phyloP scores from a whole-genome alignment of 768 basidiomycete species.

The Lepiota venenata region DNA sequence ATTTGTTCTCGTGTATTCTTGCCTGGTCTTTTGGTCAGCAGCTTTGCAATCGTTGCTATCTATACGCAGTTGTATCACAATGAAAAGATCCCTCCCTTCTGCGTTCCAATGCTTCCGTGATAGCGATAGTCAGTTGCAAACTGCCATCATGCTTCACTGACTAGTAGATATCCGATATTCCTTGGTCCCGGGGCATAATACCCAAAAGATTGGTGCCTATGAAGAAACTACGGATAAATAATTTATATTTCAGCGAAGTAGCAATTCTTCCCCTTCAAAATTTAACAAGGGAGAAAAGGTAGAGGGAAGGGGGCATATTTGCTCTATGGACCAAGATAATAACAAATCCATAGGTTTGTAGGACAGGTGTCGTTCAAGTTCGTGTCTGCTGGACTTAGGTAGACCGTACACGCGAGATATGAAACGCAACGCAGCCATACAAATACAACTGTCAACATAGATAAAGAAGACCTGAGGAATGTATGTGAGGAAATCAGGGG shows the following conservation, averaged over 20 bases:
- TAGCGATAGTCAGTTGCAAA: no score
- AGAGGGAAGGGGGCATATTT: not conserved
- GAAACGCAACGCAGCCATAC: slow-evolving; percentile 3
- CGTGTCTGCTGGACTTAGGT: not conserved
- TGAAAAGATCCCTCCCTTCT: no score
- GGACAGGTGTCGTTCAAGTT: not conserved
- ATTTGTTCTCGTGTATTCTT: not conserved
- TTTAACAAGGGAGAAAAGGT: not conserved
- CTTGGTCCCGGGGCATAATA: no score
- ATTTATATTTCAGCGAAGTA: slow-evolving; percentile 4
- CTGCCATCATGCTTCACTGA: no score
- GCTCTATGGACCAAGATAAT: no score
- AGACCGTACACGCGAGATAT: not conserved
- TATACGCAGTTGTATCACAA: not conserved
- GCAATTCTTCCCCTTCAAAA: not conserved
- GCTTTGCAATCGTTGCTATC: not conserved
- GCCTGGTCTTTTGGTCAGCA: not conserved
- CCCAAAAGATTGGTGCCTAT: no score
- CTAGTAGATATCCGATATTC: no score
- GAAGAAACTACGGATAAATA: not conserved
- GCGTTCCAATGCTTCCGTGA: no score
- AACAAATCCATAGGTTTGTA: no score
- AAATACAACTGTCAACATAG: slow-evolving; percentile 8
- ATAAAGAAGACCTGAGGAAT: not conserved
- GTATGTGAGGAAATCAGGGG: not conserved